phyloP scores from a whole-genome alignment of 2,329 filamentous ascomycete species.

The Blumeria hordei region DNA sequence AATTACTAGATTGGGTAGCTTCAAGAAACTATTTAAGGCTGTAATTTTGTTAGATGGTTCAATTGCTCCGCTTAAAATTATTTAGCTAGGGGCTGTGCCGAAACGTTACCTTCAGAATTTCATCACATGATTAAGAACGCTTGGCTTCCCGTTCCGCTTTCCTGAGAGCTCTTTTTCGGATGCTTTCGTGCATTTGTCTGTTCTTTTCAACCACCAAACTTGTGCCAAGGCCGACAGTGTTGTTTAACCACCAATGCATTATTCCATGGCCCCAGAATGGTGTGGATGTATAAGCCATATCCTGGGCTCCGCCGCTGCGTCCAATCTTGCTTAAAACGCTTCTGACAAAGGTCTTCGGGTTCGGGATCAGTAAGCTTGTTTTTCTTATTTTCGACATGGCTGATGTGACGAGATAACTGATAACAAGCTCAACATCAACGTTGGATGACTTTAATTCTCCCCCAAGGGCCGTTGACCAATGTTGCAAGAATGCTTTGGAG shows the following conservation, averaged over 20 bases:
- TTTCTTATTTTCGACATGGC: conserved; percentile 93
- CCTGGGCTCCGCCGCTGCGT: conserved; percentile 49
- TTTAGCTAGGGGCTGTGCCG: no score
- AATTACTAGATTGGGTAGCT: no score
- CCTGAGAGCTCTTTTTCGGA: conserved; percentile 40
- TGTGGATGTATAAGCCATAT: conserved; percentile 61
- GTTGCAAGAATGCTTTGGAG: conserved; percentile 92
- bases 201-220: conserved; percentile 33
- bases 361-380: conserved; percentile 54
- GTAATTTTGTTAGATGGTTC: no score
- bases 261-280: conserved; percentile 84
- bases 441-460: conserved; percentile 60
- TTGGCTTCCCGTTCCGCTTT: conserved; percentile 45
- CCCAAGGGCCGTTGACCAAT: conserved; percentile 75
- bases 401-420: conserved; percentile 81
- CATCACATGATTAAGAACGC: conserved; percentile 17
- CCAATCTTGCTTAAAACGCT: conserved; percentile 62
- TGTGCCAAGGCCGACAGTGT: conserved; percentile 32
- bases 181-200: conserved; percentile 39
- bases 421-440: conserved; percentile 72
- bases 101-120: no score
- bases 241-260: conserved; percentile 59
- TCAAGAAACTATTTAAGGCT: no score
- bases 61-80: no score
- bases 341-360: conserved; percentile 58